A percentile compares a stretch with the other conserved stretches of the same genome.
These are phyloP conservation scores for Hydnomerulius pinastri DNA, from an alignment of 768 basidiomycete species.

Conservation along the genomic window DNA sequence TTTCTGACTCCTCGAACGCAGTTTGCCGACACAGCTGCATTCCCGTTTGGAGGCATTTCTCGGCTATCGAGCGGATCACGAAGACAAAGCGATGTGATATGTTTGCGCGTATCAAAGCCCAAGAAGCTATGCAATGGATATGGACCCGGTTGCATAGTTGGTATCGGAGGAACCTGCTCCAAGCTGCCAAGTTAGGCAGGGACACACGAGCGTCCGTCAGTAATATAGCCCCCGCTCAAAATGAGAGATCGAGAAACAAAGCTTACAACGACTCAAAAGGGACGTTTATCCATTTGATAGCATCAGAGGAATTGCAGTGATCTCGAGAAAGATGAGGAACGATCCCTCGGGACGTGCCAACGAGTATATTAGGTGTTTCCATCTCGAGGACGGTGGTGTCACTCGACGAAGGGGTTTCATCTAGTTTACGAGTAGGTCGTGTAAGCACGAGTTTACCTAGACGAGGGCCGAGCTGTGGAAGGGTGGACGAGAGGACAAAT, in stretches of 20 bases:
- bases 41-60: constrained; percentile 76
- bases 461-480: constrained; percentile 27
- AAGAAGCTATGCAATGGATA: constrained; percentile 67
- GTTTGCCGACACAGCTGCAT: constrained; percentile 52
- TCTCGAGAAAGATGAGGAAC: constrained; percentile 76
- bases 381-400: constrained; percentile 36
- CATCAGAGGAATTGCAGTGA: constrained; percentile 45
- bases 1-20: constrained; percentile 72
- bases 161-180: constrained; percentile 66
- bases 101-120: constrained; percentile 48
- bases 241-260: neutral
- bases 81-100: constrained; percentile 60
- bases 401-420: neutral
- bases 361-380: constrained; percentile 61
- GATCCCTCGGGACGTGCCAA: constrained; percentile 69
- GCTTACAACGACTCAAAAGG: constrained; percentile 86
- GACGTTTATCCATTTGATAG: constrained; percentile 65
- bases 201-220: neutral
- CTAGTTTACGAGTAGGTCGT: constrained; percentile 5
- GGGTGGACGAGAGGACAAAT: constrained; percentile 12
- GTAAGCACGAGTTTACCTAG: constrained; percentile 20
- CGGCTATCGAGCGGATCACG: constrained; percentile 65
- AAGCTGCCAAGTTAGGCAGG: constrained; percentile 42
- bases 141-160: constrained; percentile 54
- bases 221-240: neutral